Percentiles rank a stretch among this genome's conserved stretches.
Evolutionary conservation across 2,329 filamentous ascomycete species (phyloP).

Genomic region (Stemphylium lycopersici): DNA sequence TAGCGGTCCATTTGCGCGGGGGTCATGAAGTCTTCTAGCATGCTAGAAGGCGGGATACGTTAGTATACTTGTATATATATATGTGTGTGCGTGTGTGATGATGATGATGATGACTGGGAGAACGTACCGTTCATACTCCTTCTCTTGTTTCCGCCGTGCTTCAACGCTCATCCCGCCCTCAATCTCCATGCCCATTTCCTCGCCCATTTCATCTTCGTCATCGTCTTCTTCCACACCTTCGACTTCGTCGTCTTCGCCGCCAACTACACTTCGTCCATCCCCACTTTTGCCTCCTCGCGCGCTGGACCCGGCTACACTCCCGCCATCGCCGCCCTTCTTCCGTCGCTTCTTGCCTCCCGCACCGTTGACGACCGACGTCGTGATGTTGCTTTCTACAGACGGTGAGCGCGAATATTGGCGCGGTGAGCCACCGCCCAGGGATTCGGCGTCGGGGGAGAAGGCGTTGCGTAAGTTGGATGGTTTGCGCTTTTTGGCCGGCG

Average conservation of each 20-base stretch:
- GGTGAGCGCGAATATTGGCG: conserved; percentile 65
- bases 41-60: conserved; percentile 32
- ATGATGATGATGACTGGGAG: not conserved
- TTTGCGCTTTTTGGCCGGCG: conserved; percentile 69
- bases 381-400: conserved; percentile 66
- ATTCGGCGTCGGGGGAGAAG: conserved; percentile 70
- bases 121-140: conserved; percentile 63
- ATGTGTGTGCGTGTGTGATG: not conserved
- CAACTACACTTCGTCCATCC: conserved; percentile 43
- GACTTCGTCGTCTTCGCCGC: conserved; percentile 60
- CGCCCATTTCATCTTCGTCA: conserved; percentile 57
- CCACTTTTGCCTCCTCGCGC: conserved; percentile 35
- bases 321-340: conserved; percentile 46
- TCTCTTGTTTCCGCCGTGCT: conserved; percentile 68
- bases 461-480: conserved; percentile 77
- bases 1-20: conserved; percentile 72
- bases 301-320: conserved; percentile 47
- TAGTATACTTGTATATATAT: not conserved
- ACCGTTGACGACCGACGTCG: conserved; percentile 52
- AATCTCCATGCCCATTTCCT: conserved; percentile 53
- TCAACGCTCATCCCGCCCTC: conserved; percentile 60
- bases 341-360: conserved; percentile 65
- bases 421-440: conserved; percentile 53
- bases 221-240: conserved; percentile 61
- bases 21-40: conserved; percentile 70